These are phyloP conservation scores for Xanthoconium stramineum DNA, from an alignment of 768 basidiomycete genomes.

Conservation along the genomic window DNA sequence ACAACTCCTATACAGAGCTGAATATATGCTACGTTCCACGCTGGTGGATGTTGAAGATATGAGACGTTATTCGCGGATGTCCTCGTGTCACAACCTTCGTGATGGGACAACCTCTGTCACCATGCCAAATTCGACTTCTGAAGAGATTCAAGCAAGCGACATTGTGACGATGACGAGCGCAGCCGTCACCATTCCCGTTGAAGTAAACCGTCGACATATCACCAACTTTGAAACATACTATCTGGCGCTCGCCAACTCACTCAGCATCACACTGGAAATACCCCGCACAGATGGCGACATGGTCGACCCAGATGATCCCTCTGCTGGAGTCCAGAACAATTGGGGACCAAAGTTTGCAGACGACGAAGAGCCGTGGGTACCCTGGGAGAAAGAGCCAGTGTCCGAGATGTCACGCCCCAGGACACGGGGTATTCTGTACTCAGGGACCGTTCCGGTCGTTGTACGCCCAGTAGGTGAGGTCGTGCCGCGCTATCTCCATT, in stretches of 20 bases:
- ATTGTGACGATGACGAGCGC: slow-evolving; percentile 8
- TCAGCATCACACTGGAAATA: not conserved
- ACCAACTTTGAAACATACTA: slow-evolving; percentile 15
- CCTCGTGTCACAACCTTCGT: not conserved
- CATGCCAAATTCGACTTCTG: slow-evolving; percentile 8
- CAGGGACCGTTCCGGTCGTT: not conserved
- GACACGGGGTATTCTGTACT: not conserved
- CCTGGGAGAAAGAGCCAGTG: slow-evolving; percentile 4
- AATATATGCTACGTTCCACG: no score
- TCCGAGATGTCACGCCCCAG: not conserved
- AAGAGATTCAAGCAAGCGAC: slow-evolving; percentile 1
- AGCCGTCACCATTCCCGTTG: slow-evolving; percentile 3
- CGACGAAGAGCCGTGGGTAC: slow-evolving; percentile 20
- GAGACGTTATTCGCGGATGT: no score
- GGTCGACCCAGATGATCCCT: slow-evolving; percentile 7
- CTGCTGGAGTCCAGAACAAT: no score
- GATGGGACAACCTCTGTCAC: not conserved
- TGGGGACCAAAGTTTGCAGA: slow-evolving; percentile 4
- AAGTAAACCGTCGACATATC: slow-evolving; percentile 1
- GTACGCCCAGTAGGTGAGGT: not conserved
- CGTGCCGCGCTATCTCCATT: not conserved
- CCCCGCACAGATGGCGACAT: not conserved
- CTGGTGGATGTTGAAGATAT: no score
- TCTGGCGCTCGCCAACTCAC: slow-evolving; percentile 6
- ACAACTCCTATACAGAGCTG: not conserved